These are phyloP conservation scores for Pterocarpus santalinus DNA, from an alignment of 306 rosid genomes.

Conservation along the genomic window DNA sequence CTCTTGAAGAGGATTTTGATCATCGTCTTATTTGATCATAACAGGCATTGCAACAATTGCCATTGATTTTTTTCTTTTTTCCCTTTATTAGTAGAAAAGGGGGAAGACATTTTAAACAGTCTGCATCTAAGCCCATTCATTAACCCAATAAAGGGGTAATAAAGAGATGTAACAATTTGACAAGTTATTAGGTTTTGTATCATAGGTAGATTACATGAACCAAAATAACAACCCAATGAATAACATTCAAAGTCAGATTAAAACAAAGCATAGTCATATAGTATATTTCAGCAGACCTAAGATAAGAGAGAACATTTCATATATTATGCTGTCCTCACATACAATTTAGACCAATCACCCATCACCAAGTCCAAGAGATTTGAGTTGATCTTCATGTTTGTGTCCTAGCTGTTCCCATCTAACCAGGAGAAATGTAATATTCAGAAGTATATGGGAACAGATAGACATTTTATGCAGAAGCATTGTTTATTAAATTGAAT, in stretches of 20 bases:
- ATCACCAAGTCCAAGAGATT: conserved; percentile 27
- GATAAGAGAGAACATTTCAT: not conserved
- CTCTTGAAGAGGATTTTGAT: conserved; percentile 12
- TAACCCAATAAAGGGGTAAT: not conserved
- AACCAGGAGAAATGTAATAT: conserved; percentile 12
- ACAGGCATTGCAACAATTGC: not conserved
- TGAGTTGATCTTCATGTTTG: not conserved
- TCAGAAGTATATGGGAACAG: conserved; percentile 11
- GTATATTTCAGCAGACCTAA: not conserved
- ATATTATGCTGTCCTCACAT: not conserved
- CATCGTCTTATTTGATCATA: not conserved
- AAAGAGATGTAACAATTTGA: conserved; percentile 7
- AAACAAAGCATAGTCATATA: conserved; percentile 2
- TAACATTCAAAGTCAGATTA: not conserved
- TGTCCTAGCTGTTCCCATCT: not conserved
- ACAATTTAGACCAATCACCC: conserved; percentile 20
- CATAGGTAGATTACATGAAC: conserved; percentile 20
- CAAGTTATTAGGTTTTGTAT: conserved; percentile 18
- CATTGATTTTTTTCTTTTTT: not conserved
- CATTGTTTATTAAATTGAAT: conserved; percentile 3
- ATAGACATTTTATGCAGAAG: conserved; percentile 27
- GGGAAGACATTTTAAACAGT: not conserved
- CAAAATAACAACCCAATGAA: conserved; percentile 3
- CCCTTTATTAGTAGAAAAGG: conserved; percentile 5
- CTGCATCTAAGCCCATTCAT: conserved; percentile 5